Conservation (phyloP, 164 flowering plant species). For the Magnolia kwangsiensis region DNA sequence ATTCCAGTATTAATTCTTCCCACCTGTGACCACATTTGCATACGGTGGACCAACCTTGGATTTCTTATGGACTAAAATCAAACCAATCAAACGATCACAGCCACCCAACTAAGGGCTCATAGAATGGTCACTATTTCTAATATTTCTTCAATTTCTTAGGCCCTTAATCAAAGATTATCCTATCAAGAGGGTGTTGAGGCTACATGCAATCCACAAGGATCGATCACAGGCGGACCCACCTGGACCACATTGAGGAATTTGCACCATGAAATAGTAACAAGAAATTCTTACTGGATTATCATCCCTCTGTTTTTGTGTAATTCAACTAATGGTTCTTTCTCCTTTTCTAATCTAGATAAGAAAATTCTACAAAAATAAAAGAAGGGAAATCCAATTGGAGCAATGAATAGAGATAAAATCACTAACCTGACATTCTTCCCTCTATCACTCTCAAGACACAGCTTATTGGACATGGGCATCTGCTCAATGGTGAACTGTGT, state of each 20-base stretch:
- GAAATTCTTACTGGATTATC: too few species aligned
- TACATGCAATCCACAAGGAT: too few species aligned
- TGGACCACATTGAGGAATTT: not conserved
- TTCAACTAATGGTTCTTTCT: not conserved
- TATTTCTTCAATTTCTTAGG: not conserved
- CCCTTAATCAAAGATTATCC: not conserved
- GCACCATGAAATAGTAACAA: not conserved
- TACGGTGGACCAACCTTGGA: not conserved
- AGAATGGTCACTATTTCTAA: not conserved
- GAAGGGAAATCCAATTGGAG: not conserved
- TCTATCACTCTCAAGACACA: constrained; percentile 52
- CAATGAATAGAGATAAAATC: not conserved
- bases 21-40: not conserved
- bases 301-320: not conserved
- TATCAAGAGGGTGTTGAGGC: too few species aligned
- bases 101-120: not conserved
- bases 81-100: not conserved
- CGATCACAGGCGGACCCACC: not conserved
- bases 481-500: constrained; percentile 86
- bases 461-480: constrained; percentile 77
- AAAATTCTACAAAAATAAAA: not conserved
- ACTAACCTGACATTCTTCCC: constrained; percentile 52
- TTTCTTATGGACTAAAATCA: not conserved
- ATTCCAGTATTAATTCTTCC: not conserved
- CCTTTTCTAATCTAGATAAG: too few species aligned